Percentiles rank a stretch among this genome's conserved stretches.
phyloP scores from a whole-genome alignment of 2,329 filamentous ascomycete species.

The Graphiopsis chlorocephala region DNA sequence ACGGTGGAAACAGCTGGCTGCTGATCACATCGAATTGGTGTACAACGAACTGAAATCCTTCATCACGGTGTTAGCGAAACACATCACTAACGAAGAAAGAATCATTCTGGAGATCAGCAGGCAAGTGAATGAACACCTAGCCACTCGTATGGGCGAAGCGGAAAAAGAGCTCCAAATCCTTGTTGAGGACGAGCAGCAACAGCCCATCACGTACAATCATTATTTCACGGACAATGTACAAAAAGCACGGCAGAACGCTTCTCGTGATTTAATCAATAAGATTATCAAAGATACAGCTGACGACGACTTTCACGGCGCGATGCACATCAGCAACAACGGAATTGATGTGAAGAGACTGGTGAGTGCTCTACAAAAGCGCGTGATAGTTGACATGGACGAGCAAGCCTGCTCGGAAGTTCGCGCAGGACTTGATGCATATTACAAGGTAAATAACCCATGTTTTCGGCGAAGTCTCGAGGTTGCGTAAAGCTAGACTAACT shows the following conservation, averaged over 20 bases:
- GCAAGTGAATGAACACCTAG: background rate
- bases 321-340: background rate
- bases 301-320: background rate
- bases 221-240: background rate
- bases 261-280: background rate
- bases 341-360: background rate
- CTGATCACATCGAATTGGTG: background rate
- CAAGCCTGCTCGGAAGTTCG: background rate
- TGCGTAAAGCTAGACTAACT: background rate
- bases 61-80: background rate
- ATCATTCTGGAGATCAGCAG: background rate
- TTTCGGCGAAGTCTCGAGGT: no score
- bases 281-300: background rate
- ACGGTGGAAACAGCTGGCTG: constrained; percentile 23
- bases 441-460: background rate
- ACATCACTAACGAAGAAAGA: background rate
- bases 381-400: background rate
- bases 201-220: background rate
- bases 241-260: background rate
- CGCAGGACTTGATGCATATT: background rate
- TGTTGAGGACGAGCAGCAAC: background rate
- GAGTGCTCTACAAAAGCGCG: background rate
- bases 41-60: background rate
- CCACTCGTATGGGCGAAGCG: background rate
- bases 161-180: background rate